Evolutionary conservation across 2,329 filamentous ascomycete genomes (phyloP).

Genomic region (Colletotrichum graminicola): DNA sequence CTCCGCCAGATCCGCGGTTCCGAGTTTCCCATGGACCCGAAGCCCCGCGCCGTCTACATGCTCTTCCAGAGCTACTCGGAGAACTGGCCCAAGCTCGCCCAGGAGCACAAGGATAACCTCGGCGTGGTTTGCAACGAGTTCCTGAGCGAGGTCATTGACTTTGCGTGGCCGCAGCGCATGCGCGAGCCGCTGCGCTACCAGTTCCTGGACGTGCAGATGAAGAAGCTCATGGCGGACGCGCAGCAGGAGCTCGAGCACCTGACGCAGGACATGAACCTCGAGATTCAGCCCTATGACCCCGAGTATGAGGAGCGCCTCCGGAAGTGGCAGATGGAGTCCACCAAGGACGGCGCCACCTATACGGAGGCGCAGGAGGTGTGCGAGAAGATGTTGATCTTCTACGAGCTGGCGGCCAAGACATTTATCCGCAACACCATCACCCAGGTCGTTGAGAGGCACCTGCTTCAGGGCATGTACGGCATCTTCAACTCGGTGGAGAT

Average conservation of each 20-base stretch:
- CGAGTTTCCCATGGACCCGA: conserved; percentile 65
- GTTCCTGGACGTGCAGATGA: conserved; percentile 64
- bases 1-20: conserved; percentile 64
- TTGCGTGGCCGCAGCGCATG: conserved; percentile 65
- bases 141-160: conserved; percentile 63
- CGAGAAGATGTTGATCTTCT: conserved; percentile 69
- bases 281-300: conserved; percentile 66
- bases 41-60: conserved; percentile 66
- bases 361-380: conserved; percentile 65
- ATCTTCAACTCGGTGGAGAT: conserved; percentile 67
- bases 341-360: conserved; percentile 59
- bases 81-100: conserved; percentile 64
- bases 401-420: conserved; percentile 64
- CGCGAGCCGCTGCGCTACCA: conserved; percentile 62
- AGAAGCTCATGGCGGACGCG: conserved; percentile 59
- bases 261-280: conserved; percentile 64
- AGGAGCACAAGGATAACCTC: conserved; percentile 67
- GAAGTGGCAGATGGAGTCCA: conserved; percentile 59
- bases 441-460: conserved; percentile 64
- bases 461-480: conserved; percentile 64
- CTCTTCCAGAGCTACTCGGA: conserved; percentile 66
- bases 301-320: conserved; percentile 65
- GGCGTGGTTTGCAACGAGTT: conserved; percentile 68
- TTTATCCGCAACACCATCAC: conserved; percentile 67
- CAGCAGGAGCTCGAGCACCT: conserved; percentile 60